A percentile compares a stretch with the other conserved stretches of the same genome.
phyloP scores from a whole-genome alignment of 1,284 basidiomycete genomes.

The Cerioporus squamosus region DNA sequence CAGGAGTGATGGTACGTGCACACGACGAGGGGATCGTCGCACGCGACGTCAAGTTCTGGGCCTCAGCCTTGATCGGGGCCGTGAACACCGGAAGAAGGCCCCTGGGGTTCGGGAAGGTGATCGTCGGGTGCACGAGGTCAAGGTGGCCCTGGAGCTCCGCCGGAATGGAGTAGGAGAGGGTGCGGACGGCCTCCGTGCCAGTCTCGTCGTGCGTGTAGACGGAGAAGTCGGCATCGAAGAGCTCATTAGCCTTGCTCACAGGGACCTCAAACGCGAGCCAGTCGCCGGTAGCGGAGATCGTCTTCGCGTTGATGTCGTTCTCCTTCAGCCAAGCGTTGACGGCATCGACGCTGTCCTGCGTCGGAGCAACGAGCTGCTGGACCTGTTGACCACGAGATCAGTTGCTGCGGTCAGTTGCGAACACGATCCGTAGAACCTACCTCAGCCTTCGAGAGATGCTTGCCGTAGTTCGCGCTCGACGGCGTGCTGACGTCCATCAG shows the following conservation, averaged over 20 bases:
- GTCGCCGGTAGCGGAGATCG: constrained; percentile 41
- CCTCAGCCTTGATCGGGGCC: constrained; percentile 7
- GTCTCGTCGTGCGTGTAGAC: constrained; percentile 41
- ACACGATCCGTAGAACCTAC: constrained; percentile 19
- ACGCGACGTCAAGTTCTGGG: constrained; percentile 18
- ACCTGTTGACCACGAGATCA: constrained; percentile 30
- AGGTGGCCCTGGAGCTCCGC: constrained; percentile 40
- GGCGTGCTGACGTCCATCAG: constrained; percentile 42
- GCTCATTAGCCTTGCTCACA: constrained; percentile 41
- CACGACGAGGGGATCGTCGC: constrained; percentile 37
- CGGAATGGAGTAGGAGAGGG: constrained; percentile 48
- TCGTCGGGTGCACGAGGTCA: constrained; percentile 46
- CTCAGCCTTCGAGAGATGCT: constrained; percentile 40
- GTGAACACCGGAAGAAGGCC: constrained; percentile 22
- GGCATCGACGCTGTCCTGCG: constrained; percentile 36
- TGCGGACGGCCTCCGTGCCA: constrained; percentile 38
- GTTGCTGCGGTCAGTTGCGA: background rate
- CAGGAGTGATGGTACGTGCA: constrained; percentile 50
- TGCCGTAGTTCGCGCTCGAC: constrained; percentile 36
- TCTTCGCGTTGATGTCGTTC: constrained; percentile 38
- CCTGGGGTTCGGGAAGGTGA: constrained; percentile 30
- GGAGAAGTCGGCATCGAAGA: constrained; percentile 44
- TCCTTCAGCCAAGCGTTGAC: constrained; percentile 43
- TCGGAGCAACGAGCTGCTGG: constrained; percentile 42
- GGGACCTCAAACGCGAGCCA: constrained; percentile 45